Percentiles rank a stretch among this genome's conserved stretches.
Evolutionary conservation across 805 yeast species (phyloP).

Genomic region (Torulaspora indica): DNA sequence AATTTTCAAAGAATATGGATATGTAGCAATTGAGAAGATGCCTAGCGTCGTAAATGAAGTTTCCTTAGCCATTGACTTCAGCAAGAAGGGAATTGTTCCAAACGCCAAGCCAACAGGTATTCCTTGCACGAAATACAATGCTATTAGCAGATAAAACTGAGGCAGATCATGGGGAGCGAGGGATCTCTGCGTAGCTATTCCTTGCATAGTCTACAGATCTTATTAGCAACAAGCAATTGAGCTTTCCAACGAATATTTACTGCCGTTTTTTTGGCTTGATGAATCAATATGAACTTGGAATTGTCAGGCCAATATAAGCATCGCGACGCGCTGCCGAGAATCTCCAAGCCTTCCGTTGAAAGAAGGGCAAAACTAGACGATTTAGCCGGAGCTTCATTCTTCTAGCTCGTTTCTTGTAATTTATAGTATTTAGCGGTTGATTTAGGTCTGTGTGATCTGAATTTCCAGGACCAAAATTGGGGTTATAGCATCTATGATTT

Average conservation of each 20-base stretch:
- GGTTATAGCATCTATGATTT: too few species aligned
- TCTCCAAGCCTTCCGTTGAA: neutral
- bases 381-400: neutral
- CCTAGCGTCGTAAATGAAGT: constrained; percentile 88
- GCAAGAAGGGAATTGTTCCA: constrained; percentile 86
- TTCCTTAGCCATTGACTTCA: constrained; percentile 57
- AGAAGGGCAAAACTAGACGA: neutral
- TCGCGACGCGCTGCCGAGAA: neutral
- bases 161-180: constrained; percentile 53
- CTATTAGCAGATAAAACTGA: constrained; percentile 66
- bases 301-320: neutral
- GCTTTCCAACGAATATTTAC: neutral
- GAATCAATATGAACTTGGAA: neutral
- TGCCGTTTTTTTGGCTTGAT: neutral
- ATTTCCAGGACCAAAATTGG: too few species aligned
- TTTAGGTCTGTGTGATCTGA: too few species aligned
- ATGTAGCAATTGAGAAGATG: constrained; percentile 82
- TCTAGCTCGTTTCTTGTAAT: too few species aligned
- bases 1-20: constrained; percentile 88
- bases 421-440: too few species aligned
- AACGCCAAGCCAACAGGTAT: constrained; percentile 94
- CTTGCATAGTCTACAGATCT: constrained; percentile 1
- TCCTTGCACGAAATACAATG: constrained; percentile 86
- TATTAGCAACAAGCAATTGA: neutral
- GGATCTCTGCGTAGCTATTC: constrained; percentile 1